phyloP scores from a whole-genome alignment of 352 stramenopile genomes.

The Pythium aphanidermatum region DNA sequence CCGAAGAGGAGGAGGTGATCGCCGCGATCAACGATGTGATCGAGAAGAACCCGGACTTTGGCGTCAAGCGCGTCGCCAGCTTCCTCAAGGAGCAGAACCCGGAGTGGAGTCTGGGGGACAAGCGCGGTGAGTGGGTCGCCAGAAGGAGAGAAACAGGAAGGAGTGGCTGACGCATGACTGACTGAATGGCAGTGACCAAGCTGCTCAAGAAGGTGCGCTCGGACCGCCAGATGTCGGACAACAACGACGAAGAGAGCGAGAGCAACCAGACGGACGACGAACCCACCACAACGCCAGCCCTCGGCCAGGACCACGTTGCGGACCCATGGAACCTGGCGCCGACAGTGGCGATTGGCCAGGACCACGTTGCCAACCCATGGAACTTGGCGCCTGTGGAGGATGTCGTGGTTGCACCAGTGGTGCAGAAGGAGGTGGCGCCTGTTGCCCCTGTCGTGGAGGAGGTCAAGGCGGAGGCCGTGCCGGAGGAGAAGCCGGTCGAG shows the following conservation, averaged over 20 bases:
- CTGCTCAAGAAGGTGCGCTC: slow-evolving; percentile 67
- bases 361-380: slow-evolving; percentile 9
- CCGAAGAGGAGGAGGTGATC: slow-evolving; percentile 59
- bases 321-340: slow-evolving; percentile 52
- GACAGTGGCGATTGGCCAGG: not conserved
- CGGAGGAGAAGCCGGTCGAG: slow-evolving; percentile 5
- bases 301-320: slow-evolving; percentile 17
- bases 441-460: slow-evolving; percentile 14
- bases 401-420: slow-evolving; percentile 5
- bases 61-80: slow-evolving; percentile 56
- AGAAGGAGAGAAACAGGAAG: not conserved
- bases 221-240: slow-evolving; percentile 10
- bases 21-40: slow-evolving; percentile 47
- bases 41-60: slow-evolving; percentile 57
- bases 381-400: slow-evolving; percentile 13
- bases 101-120: slow-evolving; percentile 65
- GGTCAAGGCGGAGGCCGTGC: slow-evolving; percentile 10
- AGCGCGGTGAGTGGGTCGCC: slow-evolving; percentile 39
- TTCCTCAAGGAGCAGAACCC: slow-evolving; percentile 60
- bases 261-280: slow-evolving; percentile 7
- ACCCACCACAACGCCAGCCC: slow-evolving; percentile 1
- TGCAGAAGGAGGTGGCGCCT: slow-evolving; percentile 11
- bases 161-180: not conserved
- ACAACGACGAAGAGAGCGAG: slow-evolving; percentile 7
- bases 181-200: slow-evolving; percentile 51